Percentiles rank a stretch among this genome's conserved stretches.
phyloP scores from a whole-genome alignment of 2,329 filamentous ascomycete species.

The Aspergillus transmontanensis region DNA sequence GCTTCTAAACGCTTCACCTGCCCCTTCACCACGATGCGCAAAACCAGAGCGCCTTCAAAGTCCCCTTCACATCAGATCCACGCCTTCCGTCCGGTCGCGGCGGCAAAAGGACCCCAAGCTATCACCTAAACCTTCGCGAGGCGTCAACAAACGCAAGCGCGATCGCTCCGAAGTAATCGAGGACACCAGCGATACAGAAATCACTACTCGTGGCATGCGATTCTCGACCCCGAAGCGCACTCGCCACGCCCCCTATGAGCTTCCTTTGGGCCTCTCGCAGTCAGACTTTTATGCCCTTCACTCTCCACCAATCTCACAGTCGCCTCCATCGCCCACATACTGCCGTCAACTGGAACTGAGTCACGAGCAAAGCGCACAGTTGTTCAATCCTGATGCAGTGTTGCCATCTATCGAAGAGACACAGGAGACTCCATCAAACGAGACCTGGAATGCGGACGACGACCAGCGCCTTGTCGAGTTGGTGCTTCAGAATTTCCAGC shows the following conservation, averaged over 20 bases:
- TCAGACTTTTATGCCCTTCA: conserved; percentile 49
- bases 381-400: conserved; percentile 34
- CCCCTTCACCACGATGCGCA: conserved; percentile 36
- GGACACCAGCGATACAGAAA: conserved; percentile 17
- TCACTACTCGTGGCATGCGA: conserved; percentile 21
- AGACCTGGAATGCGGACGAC: conserved; percentile 43
- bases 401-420: conserved; percentile 40
- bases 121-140: conserved; percentile 29
- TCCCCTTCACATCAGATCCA: conserved; percentile 36
- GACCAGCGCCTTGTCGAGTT: conserved; percentile 46
- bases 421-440: conserved; percentile 20
- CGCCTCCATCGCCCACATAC: conserved; percentile 30
- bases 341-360: conserved; percentile 15
- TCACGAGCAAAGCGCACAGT: conserved; percentile 15
- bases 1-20: conserved; percentile 44
- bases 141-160: conserved; percentile 45
- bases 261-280: conserved; percentile 47
- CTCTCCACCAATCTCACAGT: conserved; percentile 36
- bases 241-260: conserved; percentile 44
- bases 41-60: conserved; percentile 44
- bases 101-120: conserved; percentile 21
- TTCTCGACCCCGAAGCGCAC: conserved; percentile 50
- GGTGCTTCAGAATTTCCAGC: conserved; percentile 47
- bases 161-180: conserved; percentile 31
- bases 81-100: conserved; percentile 33